Conservation (phyloP, 805 yeast genomes). For the Spathaspora girioi region DNA sequence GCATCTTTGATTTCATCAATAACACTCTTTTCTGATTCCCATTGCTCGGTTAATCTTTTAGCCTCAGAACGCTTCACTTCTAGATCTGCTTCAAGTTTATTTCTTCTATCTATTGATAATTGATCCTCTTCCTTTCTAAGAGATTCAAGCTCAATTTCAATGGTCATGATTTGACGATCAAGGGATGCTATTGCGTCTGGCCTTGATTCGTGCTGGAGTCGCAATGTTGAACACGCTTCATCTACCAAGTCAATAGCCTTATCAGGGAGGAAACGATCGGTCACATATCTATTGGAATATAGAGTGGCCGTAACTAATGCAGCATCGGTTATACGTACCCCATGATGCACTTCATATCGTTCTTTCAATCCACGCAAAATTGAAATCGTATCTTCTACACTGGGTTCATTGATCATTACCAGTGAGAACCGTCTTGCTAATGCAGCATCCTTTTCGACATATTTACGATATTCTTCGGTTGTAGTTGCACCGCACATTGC, state of each 20-base stretch:
- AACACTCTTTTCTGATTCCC: slow-evolving; percentile 80
- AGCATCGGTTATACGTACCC: slow-evolving; percentile 88
- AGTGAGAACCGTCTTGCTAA: slow-evolving; percentile 92
- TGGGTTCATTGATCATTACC: slow-evolving; percentile 80
- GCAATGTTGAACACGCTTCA: slow-evolving; percentile 92
- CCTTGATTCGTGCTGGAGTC: slow-evolving; percentile 94
- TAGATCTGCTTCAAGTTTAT: slow-evolving; percentile 68
- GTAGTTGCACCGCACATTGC: slow-evolving; percentile 98
- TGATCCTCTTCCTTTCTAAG: slow-evolving; percentile 89
- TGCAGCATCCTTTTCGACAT: slow-evolving; percentile 95
- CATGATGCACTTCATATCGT: slow-evolving; percentile 94
- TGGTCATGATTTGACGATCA: slow-evolving; percentile 87
- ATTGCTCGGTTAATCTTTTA: slow-evolving; percentile 67
- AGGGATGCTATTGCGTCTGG: slow-evolving; percentile 91
- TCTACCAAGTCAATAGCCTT: slow-evolving; percentile 96
- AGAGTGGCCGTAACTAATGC: slow-evolving; percentile 94
- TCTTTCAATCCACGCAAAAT: slow-evolving; percentile 92
- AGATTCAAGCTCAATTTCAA: slow-evolving; percentile 92
- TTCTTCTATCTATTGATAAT: slow-evolving; percentile 72
- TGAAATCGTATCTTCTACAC: slow-evolving; percentile 86
- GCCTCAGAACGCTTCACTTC: slow-evolving; percentile 61
- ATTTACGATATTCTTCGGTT: slow-evolving; percentile 84
- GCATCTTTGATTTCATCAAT: slow-evolving; percentile 77
- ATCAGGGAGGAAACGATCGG: slow-evolving; percentile 90
- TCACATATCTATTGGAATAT: slow-evolving; percentile 82